phyloP scores from a whole-genome alignment of 805 yeast genomes.

The Sugiyamaella valdiviana region DNA sequence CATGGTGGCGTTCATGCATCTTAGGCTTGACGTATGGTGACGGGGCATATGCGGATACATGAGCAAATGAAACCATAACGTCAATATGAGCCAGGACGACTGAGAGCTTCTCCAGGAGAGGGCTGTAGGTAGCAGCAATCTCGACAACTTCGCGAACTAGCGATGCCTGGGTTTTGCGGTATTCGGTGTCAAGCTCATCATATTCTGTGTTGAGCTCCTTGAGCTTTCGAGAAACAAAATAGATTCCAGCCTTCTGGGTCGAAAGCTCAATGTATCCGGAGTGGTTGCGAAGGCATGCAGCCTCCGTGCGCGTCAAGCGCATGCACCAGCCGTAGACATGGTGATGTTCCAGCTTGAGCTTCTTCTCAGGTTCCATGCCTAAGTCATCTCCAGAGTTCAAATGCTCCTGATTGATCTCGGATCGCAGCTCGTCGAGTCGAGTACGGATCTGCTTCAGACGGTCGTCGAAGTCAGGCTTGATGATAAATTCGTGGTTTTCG shows the following conservation, averaged over 20 bases:
- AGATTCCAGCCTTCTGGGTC: conserved; percentile 93
- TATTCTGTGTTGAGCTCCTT: conserved; percentile 55
- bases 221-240: conserved; percentile 69
- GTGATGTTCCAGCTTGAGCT: conserved; percentile 83
- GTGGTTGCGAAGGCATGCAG: conserved; percentile 63
- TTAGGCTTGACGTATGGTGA: conserved; percentile 71
- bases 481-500: conserved; percentile 74
- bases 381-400: conserved; percentile 64
- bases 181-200: conserved; percentile 53
- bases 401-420: conserved; percentile 55
- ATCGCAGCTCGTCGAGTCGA: conserved; percentile 49
- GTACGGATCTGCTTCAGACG: conserved; percentile 54
- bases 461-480: conserved; percentile 86
- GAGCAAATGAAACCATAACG: conserved; percentile 80
- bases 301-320: conserved; percentile 83
- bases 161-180: conserved; percentile 66
- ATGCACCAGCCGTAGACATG: conserved; percentile 90
- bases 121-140: conserved; percentile 74
- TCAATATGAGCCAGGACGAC: conserved; percentile 66
- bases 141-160: conserved; percentile 77
- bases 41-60: conserved; percentile 76
- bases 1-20: conserved; percentile 48
- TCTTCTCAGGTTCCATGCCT: conserved; percentile 76
- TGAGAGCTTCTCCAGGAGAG: conserved; percentile 66
- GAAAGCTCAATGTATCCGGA: conserved; percentile 67